These are phyloP conservation scores for Areca catechu DNA, from an alignment of 176 grass and related monocot species.

Conservation along the genomic window DNA sequence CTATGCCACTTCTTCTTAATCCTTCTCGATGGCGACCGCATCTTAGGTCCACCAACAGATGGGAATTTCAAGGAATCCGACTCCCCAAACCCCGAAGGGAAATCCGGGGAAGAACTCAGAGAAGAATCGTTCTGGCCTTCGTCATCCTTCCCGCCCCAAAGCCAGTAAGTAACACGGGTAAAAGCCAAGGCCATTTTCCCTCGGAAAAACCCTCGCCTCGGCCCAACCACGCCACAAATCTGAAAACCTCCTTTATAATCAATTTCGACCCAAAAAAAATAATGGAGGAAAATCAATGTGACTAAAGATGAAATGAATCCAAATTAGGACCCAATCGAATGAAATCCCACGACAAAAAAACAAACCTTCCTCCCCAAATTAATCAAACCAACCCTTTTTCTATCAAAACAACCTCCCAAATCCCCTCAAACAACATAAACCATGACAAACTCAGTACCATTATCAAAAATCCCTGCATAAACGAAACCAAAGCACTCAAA, in stretches of 20 bases:
- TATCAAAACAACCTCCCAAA: background rate
- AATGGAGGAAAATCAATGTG: background rate
- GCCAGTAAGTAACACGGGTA: conserved; percentile 41
- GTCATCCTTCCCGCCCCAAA: conserved; percentile 27
- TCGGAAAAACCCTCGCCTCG: background rate
- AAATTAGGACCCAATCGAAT: background rate
- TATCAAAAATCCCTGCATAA: too few relatives aligned
- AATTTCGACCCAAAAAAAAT: conserved; percentile 1
- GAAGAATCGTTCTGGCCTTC: background rate
- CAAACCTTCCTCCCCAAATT: background rate
- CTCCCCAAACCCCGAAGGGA: conserved; percentile 41
- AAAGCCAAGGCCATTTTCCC: conserved; percentile 37
- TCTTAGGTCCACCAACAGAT: background rate
- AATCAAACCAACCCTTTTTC: background rate
- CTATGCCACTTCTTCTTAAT: conserved; percentile 16
- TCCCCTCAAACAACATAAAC: too few relatives aligned
- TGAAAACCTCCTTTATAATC: background rate
- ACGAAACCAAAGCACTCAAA: too few relatives aligned
- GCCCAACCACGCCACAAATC: too few relatives aligned
- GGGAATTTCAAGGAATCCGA: conserved; percentile 16
- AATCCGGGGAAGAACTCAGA: conserved; percentile 34
- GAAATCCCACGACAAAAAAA: conserved; percentile 12
- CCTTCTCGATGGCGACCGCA: conserved; percentile 1
- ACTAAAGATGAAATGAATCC: background rate
- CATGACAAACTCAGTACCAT: too few relatives aligned